Percentiles rank a stretch among this genome's conserved stretches.
Evolutionary conservation across 345 rosid genomes (phyloP).

Genomic region (Linum tenue): DNA sequence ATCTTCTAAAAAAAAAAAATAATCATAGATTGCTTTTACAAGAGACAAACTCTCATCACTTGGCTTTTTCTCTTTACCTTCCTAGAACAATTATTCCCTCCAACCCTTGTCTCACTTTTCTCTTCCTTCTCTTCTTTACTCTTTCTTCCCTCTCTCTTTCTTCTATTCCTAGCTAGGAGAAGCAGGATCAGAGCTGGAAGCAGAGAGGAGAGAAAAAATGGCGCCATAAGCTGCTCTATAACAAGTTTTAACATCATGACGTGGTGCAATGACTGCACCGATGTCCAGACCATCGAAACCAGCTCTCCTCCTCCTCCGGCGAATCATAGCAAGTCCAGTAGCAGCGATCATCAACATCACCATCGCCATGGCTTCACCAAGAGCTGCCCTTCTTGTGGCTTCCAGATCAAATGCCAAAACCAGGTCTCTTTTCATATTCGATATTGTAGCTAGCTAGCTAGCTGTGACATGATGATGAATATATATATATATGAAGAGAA

Average conservation of each 20-base stretch:
- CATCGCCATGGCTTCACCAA: constrained; percentile 20
- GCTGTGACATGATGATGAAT: neutral
- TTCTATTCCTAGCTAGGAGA: constrained; percentile 6
- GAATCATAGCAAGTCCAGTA: constrained; percentile 2
- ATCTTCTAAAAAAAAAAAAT: neutral
- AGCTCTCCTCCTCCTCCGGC: constrained; percentile 27
- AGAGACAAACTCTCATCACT: constrained; percentile 24
- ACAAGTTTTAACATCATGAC: constrained; percentile 40
- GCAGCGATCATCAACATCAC: constrained; percentile 23
- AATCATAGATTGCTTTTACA: constrained; percentile 21
- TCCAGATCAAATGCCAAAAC: constrained; percentile 62
- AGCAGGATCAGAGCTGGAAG: constrained; percentile 14
- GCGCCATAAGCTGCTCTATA: neutral
- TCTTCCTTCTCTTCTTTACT: constrained; percentile 19
- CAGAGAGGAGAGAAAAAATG: constrained; percentile 8
- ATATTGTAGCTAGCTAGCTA: too few species aligned
- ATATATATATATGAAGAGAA: neutral
- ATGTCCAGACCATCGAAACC: constrained; percentile 53
- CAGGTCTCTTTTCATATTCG: constrained; percentile 31
- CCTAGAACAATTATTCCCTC: constrained; percentile 12
- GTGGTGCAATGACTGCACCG: constrained; percentile 83
- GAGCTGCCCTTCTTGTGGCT: constrained; percentile 91
- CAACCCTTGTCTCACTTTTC: constrained; percentile 14
- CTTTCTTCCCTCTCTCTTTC: neutral
- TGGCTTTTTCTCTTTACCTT: constrained; percentile 7